These are phyloP conservation scores for Agrocybe pediades DNA, from an alignment of 768 basidiomycete genomes.

Conservation along the genomic window DNA sequence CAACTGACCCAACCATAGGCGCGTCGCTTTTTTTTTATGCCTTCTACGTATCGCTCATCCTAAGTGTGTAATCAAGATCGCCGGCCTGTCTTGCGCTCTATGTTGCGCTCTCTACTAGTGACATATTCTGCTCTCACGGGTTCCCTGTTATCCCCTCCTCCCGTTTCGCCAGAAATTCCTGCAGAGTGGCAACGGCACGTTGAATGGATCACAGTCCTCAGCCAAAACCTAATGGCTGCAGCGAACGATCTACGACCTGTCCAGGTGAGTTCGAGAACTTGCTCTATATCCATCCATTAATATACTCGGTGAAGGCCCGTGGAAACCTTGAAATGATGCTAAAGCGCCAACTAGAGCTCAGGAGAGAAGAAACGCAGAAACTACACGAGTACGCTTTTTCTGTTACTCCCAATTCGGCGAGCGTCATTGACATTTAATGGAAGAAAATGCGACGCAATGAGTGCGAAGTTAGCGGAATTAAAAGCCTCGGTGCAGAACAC, in stretches of 20 bases:
- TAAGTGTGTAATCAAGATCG: conserved; percentile 52
- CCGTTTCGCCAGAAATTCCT: conserved; percentile 41
- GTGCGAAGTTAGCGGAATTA: conserved; percentile 61
- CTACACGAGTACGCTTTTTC: conserved; percentile 62
- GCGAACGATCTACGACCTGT: conserved; percentile 89
- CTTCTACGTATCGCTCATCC: neutral
- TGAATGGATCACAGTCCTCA: conserved; percentile 80
- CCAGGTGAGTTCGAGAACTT: conserved; percentile 50
- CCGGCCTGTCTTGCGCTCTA: conserved; percentile 68
- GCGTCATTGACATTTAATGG: neutral
- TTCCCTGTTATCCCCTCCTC: conserved; percentile 66
- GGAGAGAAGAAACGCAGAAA: conserved; percentile 68
- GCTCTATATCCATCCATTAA: neutral
- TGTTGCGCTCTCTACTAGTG: conserved; percentile 77
- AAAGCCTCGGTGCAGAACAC: conserved; percentile 33
- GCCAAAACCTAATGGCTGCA: conserved; percentile 87
- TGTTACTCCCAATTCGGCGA: neutral
- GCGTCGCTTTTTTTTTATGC: conserved; percentile 15
- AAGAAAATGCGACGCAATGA: conserved; percentile 75
- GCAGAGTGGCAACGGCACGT: conserved; percentile 77
- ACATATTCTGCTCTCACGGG: conserved; percentile 76
- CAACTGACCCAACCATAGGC: conserved; percentile 71
- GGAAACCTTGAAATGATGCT: conserved; percentile 83
- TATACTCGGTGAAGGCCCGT: conserved; percentile 54
- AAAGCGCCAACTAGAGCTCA: conserved; percentile 72